Evolutionary conservation across 257 asterid species (phyloP).

Genomic region (Petrea volubilis): DNA sequence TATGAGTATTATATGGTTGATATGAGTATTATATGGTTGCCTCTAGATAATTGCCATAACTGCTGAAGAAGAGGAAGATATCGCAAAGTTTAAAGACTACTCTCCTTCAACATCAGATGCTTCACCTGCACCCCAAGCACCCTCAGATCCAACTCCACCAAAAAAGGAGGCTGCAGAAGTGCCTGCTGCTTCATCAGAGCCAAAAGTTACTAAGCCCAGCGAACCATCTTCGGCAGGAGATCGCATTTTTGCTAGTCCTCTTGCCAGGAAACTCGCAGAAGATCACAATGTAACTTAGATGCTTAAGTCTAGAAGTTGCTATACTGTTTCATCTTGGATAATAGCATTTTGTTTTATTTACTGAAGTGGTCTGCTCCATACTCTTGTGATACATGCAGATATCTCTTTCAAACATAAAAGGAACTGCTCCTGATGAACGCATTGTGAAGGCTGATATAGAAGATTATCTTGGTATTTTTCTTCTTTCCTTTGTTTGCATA

Average conservation of each 20-base stretch:
- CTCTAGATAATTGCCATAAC: neutral
- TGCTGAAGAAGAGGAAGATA: neutral
- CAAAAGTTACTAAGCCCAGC: neutral
- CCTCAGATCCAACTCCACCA: neutral
- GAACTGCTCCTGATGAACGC: constrained; percentile 1
- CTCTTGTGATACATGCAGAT: neutral
- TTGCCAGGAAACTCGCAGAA: neutral
- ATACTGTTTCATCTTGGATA: neutral
- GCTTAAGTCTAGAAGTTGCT: neutral
- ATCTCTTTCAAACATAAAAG: neutral
- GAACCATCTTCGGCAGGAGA: neutral
- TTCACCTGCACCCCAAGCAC: neutral
- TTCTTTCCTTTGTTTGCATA: neutral
- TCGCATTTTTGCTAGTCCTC: neutral
- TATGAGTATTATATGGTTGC: neutral
- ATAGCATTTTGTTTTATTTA: neutral
- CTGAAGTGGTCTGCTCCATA: neutral
- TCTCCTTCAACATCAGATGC: neutral
- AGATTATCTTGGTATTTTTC: neutral
- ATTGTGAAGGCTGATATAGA: neutral
- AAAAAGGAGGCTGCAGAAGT: neutral
- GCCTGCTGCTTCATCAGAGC: neutral
- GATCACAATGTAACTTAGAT: neutral
- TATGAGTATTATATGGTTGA: neutral
- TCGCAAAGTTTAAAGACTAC: neutral